Conservation (phyloP, 345 rosid genomes). For the Eutrema heterophyllum region DNA sequence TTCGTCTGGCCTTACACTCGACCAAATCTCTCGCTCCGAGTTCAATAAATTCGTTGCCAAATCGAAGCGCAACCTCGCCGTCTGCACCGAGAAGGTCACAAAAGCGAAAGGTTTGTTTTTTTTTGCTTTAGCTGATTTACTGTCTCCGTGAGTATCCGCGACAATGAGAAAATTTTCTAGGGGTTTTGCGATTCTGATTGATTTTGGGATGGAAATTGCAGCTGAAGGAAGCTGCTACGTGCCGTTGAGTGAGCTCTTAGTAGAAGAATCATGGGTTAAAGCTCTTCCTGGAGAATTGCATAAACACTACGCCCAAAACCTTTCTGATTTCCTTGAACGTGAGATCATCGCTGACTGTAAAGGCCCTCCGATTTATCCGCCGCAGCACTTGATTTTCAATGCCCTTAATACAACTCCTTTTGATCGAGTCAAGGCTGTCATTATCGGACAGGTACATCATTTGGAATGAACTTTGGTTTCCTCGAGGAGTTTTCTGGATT, state of each 20-base stretch:
- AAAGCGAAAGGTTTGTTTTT: conserved; percentile 42
- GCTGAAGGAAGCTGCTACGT: conserved; percentile 45
- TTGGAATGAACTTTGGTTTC: not conserved
- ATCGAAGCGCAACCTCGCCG: conserved; percentile 62
- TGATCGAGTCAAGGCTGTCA: conserved; percentile 71
- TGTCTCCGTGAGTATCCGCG: too few relatives aligned
- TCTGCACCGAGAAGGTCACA: conserved; percentile 55
- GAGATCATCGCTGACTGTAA: conserved; percentile 38
- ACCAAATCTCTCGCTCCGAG: conserved; percentile 54
- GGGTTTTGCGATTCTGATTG: not conserved
- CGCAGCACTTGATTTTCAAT: conserved; percentile 74
- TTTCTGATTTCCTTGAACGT: conserved; percentile 53
- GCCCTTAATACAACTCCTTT: conserved; percentile 79
- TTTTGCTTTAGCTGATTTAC: not conserved
- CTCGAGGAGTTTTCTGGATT: not conserved
- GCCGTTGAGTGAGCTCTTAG: conserved; percentile 72
- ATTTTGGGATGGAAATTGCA: conserved; percentile 4
- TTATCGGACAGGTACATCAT: conserved; percentile 66
- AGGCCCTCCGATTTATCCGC: conserved; percentile 55
- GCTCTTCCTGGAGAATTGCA: conserved; percentile 65
- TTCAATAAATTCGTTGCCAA: conserved; percentile 58
- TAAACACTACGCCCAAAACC: conserved; percentile 56
- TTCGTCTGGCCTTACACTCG: conserved; percentile 42
- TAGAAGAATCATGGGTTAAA: conserved; percentile 76
- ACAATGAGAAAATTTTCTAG: not conserved